Conservation (phyloP, 495 filamentous ascomycete genomes). For the Aspergillus bridgeri region DNA sequence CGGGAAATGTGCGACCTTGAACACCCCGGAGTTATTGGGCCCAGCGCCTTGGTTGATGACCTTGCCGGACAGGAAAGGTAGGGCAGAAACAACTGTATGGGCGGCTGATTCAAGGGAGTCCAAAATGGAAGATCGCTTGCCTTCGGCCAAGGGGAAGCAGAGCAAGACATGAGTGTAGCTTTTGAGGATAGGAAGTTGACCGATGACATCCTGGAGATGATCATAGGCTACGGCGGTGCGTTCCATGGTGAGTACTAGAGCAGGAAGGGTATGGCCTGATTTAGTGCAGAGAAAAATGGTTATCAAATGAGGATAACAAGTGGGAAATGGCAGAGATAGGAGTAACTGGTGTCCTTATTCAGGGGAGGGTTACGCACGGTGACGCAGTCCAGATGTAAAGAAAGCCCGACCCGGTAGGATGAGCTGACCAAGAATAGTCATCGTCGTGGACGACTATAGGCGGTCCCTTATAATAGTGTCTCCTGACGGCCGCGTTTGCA, state of each 20-base stretch:
- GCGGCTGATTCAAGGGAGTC: slow-evolving; percentile 23
- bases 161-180: slow-evolving; percentile 35
- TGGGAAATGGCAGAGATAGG: background rate
- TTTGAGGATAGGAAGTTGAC: slow-evolving; percentile 40
- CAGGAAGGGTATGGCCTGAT: no score
- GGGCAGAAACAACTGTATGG: slow-evolving; percentile 16
- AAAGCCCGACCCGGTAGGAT: background rate
- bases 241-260: background rate
- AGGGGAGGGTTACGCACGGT: background rate
- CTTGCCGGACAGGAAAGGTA: slow-evolving; percentile 33
- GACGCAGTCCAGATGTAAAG: background rate
- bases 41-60: slow-evolving; percentile 26
- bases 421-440: no score
- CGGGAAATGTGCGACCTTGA: slow-evolving; percentile 17
- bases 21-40: slow-evolving; percentile 26
- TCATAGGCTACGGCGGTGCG: slow-evolving; percentile 2
- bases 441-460: no score
- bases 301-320: no score
- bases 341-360: background rate
- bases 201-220: slow-evolving; percentile 29
- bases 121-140: slow-evolving; percentile 14
- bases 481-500: no score
- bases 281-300: no score
- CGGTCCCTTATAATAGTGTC: no score
- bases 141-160: slow-evolving; percentile 23